Evolutionary conservation across 371 early-diverging fungal species (phyloP), one percentile per base, ranked within the genome.

Genomic region (Dichotomocladium elegans): DNA sequence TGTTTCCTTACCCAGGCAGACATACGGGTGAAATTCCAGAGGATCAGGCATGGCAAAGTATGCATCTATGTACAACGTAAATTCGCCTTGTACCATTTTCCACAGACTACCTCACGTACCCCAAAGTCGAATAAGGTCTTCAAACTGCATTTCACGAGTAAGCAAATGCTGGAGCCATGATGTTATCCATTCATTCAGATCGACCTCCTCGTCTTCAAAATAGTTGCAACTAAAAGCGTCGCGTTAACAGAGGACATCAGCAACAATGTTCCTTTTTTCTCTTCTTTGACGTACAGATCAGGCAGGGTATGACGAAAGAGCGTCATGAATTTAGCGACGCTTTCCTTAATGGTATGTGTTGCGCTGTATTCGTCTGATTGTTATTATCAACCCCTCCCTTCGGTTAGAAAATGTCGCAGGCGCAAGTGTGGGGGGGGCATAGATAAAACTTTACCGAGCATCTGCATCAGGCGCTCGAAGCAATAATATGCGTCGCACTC

Each of bases 141-240:
- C 86, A 40, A 92, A 76, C 19, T 89, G 82, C 63, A 95, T 80
- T 57, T 95, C 94, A 53, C 83, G 84, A 7, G 93, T 73, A 15
- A 96, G 61, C 17, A 93, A 58, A 55, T 79, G 81, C 45, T 84
- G 87, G 41, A 95, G 77, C 90, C 95, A 94, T 11, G 92, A 89
- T n/a, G 91, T 82, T 1, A 87, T 85, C 92, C 93, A 94, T 50
- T 93, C 95, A 59, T 88, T 85, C 37, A 92, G 74, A 45, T 92
- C 89, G 24, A 95, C 92, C 60, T 95, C 95, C 57, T 96, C 96
- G 43, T 96, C 96, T 67, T 94, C 93, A 74, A 96, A 94, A 69
- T 91, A 93, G 61, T 83, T 89, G 61, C 87, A 86, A 15, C 70
- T 70, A 53, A 4, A 8, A 40, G 22, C n/a, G n/a, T n/a, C n/a